Base-by-base conservation (phyloP, 2,329 filamentous ascomycete genomes). In the Emericellopsis atlantica region DNA sequence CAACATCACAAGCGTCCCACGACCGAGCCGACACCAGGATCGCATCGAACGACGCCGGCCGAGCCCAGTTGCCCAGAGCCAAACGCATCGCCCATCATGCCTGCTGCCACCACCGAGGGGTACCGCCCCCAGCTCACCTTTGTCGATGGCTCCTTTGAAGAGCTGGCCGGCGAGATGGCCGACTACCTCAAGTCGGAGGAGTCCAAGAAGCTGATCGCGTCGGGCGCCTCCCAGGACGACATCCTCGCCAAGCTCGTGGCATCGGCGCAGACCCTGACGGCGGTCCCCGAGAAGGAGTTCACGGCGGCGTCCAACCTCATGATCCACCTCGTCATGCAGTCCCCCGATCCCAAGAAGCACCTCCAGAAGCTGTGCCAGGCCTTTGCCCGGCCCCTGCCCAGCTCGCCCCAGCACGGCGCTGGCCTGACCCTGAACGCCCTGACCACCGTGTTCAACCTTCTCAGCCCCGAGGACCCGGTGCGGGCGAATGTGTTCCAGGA, bases 241-340 rank as follows among this genome's bases (percentile, higher is more conserved):
- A 80, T 86, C 36, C 74, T 98, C 43, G 84, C 89, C 70, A 89
- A 88, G 73, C 73, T 98, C 49, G 85, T 96, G 46, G 78, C 81
- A 50, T 84, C 84, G 43, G 87, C 86, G 40, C 65, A 74, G 40
- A 75, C 74, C 39, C 72, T 98, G 58, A 94, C 89, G 65, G 74
- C 76, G 47, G 85, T 88, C 42, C 86, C 90, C 44, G 92, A 98
- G 74, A 93, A 92, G 75, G 90, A 96, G 65, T 92, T 95, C 61
- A 89, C 87, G 45, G 83, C 90, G 44, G 87, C 90, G 46, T 95
- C 95, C 69, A 96, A 98, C 69, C 82, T 96, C 52, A 81, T 98
- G 61, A 81, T 96, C 57, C 86, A 95, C 70, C 81, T 98, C 45
- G 79, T 94, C 51, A 74, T 87, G 54, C 86, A 94, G 66, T 86